Base-by-base conservation (phyloP, 2,329 filamentous ascomycete species). In the Aspergillus chevalieri region DNA sequence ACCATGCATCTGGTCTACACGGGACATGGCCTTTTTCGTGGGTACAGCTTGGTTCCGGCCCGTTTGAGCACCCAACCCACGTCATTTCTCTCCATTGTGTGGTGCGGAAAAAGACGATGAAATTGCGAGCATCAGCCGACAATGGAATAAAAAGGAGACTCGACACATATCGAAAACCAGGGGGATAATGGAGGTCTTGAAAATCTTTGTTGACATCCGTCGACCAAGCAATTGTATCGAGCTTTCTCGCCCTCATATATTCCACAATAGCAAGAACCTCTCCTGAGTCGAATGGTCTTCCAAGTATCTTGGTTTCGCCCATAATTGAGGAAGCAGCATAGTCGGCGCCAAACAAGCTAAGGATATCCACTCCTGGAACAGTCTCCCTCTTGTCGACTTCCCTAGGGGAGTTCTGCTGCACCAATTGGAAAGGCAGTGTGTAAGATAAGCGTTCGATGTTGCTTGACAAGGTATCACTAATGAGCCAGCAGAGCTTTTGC, bases 371-470 rank as follows among this genome's bases (percentile, higher is more conserved):
- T 0, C 87, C 91, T 0, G 88, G 91, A 1, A 87, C 87, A 50
- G 92, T 84, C 44, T 93, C 92, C 92, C 92, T 0, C 87, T 87
- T 0, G 85, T 86, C 1, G 86, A 86, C 42, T 88, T 90, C 48
- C 81, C 79, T 50, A 86, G 78, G 0, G 85, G 87, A 83, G 0
- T 84, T 91, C 6, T 92, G 77, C 60, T 93, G 92, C 22, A 87
- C 80, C 4, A 87, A 86, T 59, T 93, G 87, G 1, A 95, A 73
- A 21, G 88, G 79, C 1, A 87, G 88, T 3, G 87, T 87, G 61
- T 93, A 94, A 0, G 87, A 93, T 0, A 95, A 73, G 26, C 89
- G 77, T 66, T 95, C 89, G 34, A 95, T 91, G 56, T 92, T 95
- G 44, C 88, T 78, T 0, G 87, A 93, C 1, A 87, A 86, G 0